phyloP scores from a whole-genome alignment of 768 basidiomycete species.

The Lenzites betulinus region DNA sequence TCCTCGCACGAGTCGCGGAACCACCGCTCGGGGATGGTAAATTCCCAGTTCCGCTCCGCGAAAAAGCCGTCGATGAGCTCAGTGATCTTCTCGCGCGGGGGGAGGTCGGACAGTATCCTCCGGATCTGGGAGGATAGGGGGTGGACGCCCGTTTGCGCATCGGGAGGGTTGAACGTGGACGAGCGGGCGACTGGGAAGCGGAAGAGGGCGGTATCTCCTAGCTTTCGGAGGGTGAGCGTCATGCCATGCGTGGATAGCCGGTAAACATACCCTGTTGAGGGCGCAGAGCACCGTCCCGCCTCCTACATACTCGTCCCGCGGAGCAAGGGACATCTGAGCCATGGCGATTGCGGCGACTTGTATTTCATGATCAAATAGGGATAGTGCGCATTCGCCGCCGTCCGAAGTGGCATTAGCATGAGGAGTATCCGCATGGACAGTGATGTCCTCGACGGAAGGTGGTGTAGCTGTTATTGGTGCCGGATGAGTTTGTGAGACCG shows the following conservation, averaged over 20 bases:
- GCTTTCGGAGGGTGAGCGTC: slow-evolving; percentile 1
- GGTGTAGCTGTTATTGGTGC: too few species aligned
- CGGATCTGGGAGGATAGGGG: slow-evolving; percentile 36
- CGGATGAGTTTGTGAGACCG: too few species aligned
- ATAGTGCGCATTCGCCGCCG: slow-evolving; percentile 18
- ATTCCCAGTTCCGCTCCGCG: slow-evolving; percentile 50
- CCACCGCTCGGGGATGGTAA: slow-evolving; percentile 52
- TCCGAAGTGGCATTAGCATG: background rate
- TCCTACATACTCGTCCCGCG: slow-evolving; percentile 50
- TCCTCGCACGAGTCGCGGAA: slow-evolving; percentile 43
- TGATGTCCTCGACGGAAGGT: too few species aligned
- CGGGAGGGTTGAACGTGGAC: too few species aligned
- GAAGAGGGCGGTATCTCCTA: slow-evolving; percentile 39
- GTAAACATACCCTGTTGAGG: slow-evolving; percentile 43
- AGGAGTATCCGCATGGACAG: too few species aligned
- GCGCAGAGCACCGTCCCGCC: slow-evolving; percentile 49
- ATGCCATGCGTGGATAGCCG: background rate
- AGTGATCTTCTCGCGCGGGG: slow-evolving; percentile 18
- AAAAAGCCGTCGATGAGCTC: slow-evolving; percentile 41
- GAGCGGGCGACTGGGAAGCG: slow-evolving; percentile 46
- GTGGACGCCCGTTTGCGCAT: too few species aligned
- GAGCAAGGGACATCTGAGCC: slow-evolving; percentile 46
- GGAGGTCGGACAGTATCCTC: slow-evolving; percentile 34
- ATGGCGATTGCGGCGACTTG: slow-evolving; percentile 44
- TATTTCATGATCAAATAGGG: slow-evolving; percentile 34